Conservation (phyloP, 2,329 filamentous ascomycete genomes). For the Colletotrichum nymphaeae region DNA sequence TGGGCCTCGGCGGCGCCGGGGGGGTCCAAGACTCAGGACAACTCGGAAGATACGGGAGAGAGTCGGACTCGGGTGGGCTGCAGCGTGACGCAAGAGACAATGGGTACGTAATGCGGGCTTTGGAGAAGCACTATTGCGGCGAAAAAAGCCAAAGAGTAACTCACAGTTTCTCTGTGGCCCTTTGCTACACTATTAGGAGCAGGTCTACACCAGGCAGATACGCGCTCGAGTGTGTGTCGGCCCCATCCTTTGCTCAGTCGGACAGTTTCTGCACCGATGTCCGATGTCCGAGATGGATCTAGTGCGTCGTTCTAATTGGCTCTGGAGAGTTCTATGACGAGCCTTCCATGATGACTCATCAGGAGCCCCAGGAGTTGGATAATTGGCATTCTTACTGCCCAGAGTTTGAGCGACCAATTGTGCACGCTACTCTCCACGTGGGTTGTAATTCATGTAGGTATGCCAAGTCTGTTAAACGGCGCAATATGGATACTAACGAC, state of each 20-base stretch:
- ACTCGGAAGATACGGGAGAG: background rate
- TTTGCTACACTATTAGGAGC: background rate
- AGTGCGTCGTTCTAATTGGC: background rate
- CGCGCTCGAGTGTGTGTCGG: background rate
- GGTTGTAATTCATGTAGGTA: background rate
- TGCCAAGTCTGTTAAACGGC: conserved; percentile 7
- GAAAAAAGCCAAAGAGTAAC: background rate
- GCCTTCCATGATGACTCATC: conserved; percentile 4
- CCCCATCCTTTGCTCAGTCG: conserved; percentile 23
- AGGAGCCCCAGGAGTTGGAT: background rate
- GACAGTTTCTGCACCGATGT: conserved; percentile 41
- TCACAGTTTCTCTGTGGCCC: background rate
- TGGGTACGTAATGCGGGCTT: conserved; percentile 10
- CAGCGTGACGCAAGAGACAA: background rate
- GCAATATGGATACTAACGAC: background rate
- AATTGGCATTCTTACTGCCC: background rate
- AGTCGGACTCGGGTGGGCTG: background rate
- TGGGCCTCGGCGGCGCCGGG: conserved; percentile 13
- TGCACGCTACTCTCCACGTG: background rate
- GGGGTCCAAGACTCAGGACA: conserved; percentile 1
- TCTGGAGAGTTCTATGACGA: conserved; percentile 7
- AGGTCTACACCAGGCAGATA: conserved; percentile 10
- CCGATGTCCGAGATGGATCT: conserved; percentile 37
- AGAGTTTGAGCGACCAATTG: background rate
- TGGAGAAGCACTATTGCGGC: background rate